A percentile compares a stretch with the other conserved stretches of the same genome.
These are phyloP conservation scores for Plasmodium billcollinsi DNA, from an alignment of 169 alveolate species.

Conservation along the genomic window DNA sequence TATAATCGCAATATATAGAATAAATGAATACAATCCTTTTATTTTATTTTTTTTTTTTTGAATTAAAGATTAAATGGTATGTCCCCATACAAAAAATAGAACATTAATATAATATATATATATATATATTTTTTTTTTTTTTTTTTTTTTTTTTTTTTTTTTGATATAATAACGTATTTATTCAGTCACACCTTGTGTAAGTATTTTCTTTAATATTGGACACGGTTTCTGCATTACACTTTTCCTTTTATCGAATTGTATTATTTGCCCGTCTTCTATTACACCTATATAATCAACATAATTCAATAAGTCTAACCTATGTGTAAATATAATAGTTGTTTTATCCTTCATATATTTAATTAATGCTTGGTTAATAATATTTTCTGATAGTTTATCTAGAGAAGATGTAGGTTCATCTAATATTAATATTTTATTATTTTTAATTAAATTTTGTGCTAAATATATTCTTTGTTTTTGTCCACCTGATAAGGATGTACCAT, in stretches of 20 bases:
- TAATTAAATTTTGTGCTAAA: conserved; percentile 79
- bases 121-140: not conserved
- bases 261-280: conserved; percentile 41
- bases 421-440: conserved; percentile 76
- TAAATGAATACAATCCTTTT: too few species aligned
- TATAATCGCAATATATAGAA: too few species aligned
- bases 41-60: too few species aligned
- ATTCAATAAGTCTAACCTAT: conserved; percentile 36
- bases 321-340: conserved; percentile 61
- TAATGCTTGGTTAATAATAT: conserved; percentile 57
- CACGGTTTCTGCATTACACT: conserved; percentile 52
- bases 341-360: conserved; percentile 59
- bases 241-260: conserved; percentile 47
- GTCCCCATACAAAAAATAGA: too few species aligned
- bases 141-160: too few species aligned
- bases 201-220: conserved; percentile 21
- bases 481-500: conserved; percentile 92
- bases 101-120: not conserved
- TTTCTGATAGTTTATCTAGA: conserved; percentile 80
- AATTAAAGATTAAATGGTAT: too few species aligned
- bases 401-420: conserved; percentile 85
- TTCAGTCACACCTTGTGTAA: conserved; percentile 13
- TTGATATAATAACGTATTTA: not conserved
- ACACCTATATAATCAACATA: conserved; percentile 73
- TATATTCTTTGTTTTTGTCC: conserved; percentile 82